These are phyloP conservation scores for Actinomortierella wolfii DNA, from an alignment of 371 early-diverging fungal genomes.

Conservation along the genomic window DNA sequence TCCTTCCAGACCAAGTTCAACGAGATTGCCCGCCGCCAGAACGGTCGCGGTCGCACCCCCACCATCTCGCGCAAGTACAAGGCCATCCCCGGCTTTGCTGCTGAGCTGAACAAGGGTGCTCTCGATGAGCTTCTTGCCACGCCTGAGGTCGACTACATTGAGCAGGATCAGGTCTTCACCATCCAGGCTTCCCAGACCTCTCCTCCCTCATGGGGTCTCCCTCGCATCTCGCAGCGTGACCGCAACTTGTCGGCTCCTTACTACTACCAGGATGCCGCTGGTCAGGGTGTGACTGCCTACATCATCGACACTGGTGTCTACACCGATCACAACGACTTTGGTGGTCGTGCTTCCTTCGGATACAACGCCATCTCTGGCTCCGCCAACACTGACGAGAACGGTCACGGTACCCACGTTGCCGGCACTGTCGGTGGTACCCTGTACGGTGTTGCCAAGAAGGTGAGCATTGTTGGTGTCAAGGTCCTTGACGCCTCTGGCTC, in stretches of 20 bases:
- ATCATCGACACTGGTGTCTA: conserved; percentile 71
- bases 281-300: conserved; percentile 55
- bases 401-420: conserved; percentile 78
- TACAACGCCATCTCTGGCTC: conserved; percentile 51
- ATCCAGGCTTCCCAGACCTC: conserved; percentile 19
- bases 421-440: conserved; percentile 73
- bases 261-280: conserved; percentile 42
- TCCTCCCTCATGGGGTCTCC: conserved; percentile 59
- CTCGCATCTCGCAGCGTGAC: conserved; percentile 53
- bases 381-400: conserved; percentile 58
- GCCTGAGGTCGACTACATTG: conserved; percentile 55
- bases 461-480: conserved; percentile 81
- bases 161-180: conserved; percentile 56
- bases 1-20: conserved; percentile 26
- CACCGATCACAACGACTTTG: conserved; percentile 65
- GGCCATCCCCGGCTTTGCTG: conserved; percentile 27
- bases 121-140: conserved; percentile 22
- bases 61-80: conserved; percentile 23
- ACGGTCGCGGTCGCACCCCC: conserved; percentile 29
- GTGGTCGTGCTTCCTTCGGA: conserved; percentile 67
- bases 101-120: conserved; percentile 17
- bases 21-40: conserved; percentile 26
- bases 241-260: conserved; percentile 22
- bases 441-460: conserved; percentile 91
- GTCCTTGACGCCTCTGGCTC: conserved; percentile 74